Evolutionary conservation across 306 rosid species (phyloP).

Genomic region (Calophaca sinica): DNA sequence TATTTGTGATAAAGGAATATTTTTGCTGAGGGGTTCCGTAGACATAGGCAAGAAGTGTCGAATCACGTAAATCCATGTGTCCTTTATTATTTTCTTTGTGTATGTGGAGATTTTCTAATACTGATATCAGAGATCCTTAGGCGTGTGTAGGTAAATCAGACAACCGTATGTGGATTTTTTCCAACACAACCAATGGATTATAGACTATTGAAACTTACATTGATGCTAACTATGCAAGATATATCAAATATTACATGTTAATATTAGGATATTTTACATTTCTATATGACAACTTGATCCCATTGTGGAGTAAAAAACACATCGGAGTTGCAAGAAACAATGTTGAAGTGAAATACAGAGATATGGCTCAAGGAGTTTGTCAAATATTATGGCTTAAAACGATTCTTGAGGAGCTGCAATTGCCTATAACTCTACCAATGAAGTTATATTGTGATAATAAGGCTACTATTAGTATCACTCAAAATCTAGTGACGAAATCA

Average conservation of each 20-base stretch:
- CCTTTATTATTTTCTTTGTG: too few relatives aligned
- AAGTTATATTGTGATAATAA: too few relatives aligned
- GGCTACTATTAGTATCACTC: neutral
- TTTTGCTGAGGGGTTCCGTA: too few relatives aligned
- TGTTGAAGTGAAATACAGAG: neutral
- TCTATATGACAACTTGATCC: neutral
- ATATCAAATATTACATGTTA: neutral
- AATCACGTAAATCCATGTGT: too few relatives aligned
- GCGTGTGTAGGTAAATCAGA: too few relatives aligned
- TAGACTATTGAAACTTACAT: neutral
- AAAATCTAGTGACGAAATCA: neutral
- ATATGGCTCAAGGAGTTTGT: constrained; percentile 1
- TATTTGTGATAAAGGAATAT: too few relatives aligned
- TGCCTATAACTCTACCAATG: neutral
- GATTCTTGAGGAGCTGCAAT: neutral
- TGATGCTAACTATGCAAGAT: neutral
- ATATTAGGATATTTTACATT: neutral
- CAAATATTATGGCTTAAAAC: neutral
- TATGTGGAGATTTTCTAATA: too few relatives aligned
- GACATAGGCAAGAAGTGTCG: too few relatives aligned
- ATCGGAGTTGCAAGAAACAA: neutral
- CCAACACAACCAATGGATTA: too few relatives aligned
- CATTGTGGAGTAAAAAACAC: neutral
- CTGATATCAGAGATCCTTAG: too few relatives aligned
- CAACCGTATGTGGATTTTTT: too few relatives aligned